Base-by-base conservation (phyloP, 2,329 filamentous ascomycete species). In the Zasmidium angulare region DNA sequence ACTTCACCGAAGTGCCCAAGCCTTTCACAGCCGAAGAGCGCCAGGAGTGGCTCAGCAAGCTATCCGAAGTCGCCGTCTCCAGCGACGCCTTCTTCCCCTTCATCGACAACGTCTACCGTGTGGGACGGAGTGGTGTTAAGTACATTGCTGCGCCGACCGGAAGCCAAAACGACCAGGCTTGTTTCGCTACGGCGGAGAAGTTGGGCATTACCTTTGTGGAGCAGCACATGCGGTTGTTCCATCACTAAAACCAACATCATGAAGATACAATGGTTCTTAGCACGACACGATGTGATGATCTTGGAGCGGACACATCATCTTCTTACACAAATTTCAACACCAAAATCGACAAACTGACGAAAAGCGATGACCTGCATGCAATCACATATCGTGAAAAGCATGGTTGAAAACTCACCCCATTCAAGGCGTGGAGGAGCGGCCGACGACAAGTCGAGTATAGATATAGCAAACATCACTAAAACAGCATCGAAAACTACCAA, bases 31-130 rank as follows among this genome's bases (percentile, higher is more conserved):
- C 85, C 21, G 86, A 93, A 71, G 95, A 99, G 84, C 87, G 91
- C 68, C 85, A 89, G 59, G 88, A 86, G 66, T 99, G 95, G 95
- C 83, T 96, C 71, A 79, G 82, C 74, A 90, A 96, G 82, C 80
- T 98, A 69, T 83, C 82, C 62, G 84, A 90, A 55, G 95, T 99
- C 29, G 91, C 89, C 56, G 86, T 96, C 56, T 96, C 91, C 55
- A 96, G 91, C 65, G 95, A 99, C 76, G 95, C 95, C 66, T 99
- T 99, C 78, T 99, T 99, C 86, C 95, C 95, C 67, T 99, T 99
- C 79, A 91, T 91, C 72, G 95, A 99, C 82, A 99, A 99, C 71
- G 89, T 99, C 66, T 97, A 96, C 86, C 87, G 95, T 67, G 90
- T 92, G 53, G 87, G 86, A 63, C 85, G 91, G 70, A 96, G 91